These are phyloP conservation scores for Fusarium acutatum DNA, from an alignment of 2,329 filamentous ascomycete genomes.

Conservation along the genomic window DNA sequence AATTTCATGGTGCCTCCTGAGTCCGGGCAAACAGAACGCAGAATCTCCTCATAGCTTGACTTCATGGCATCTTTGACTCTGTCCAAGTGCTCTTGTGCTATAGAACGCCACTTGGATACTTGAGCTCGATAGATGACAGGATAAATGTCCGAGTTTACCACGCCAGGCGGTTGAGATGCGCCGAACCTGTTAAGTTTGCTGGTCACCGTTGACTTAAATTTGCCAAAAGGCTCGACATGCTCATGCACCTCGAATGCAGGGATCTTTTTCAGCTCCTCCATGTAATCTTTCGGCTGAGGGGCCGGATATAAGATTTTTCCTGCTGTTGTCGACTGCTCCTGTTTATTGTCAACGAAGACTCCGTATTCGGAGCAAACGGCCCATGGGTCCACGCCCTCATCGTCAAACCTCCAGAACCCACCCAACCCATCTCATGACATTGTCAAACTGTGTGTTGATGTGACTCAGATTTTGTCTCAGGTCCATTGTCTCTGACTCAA, in stretches of 20 bases:
- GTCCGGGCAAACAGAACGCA: background rate
- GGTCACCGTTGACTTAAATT: background rate
- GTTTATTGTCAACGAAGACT: background rate
- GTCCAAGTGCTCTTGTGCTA: background rate
- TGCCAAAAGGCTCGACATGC: background rate
- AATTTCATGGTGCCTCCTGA: background rate
- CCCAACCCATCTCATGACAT: background rate
- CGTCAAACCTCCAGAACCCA: background rate
- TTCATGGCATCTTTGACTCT: background rate
- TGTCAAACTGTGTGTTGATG: background rate
- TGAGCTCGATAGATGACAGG: background rate
- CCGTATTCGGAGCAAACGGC: background rate
- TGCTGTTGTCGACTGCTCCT: background rate
- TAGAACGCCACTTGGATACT: background rate
- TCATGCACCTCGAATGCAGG: background rate
- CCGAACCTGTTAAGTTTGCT: background rate
- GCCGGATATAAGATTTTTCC: background rate
- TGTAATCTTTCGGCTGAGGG: background rate
- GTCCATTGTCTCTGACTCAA: background rate
- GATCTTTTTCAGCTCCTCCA: background rate
- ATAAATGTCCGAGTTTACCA: background rate
- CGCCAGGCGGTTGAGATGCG: background rate
- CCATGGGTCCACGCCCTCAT: background rate
- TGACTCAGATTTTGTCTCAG: background rate
- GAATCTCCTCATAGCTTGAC: background rate